Base-by-base conservation (phyloP, 176 grass and related monocot species). In the Triticum dicoccoides region DNA sequence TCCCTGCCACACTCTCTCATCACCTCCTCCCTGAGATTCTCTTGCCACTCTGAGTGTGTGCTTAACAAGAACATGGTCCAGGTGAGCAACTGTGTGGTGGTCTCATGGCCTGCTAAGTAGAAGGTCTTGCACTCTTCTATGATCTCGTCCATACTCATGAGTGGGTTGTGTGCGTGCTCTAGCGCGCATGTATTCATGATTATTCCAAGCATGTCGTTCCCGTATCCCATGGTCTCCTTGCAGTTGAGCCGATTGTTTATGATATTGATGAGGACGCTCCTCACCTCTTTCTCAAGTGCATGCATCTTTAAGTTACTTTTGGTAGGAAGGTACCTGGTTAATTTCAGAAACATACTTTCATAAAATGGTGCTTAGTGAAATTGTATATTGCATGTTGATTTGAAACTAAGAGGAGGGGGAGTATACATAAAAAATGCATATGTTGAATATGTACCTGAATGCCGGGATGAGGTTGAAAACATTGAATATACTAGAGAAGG, bases 61-160 rank as follows among this genome's bases (percentile, higher is more conserved):
- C 87, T 84, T 9, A 92, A 21, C 0, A 92, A 41, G 51, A 89
- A 87, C 2, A 51, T 23, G 3, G 80, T 41, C 87, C 90, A 92
- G 6, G 84, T 84, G 13, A 92, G 80, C 0, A 75, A 42, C 13
- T 84, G 75, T 0, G 84, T 78, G 4, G 88, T 88, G 38, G 88
- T 88, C 37, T 90, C 91, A 5, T 93, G 73, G 1, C 91, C 88
- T 0, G 85, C 88, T 9, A 92, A 82, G 91, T 85, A 90, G 91
- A 93, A 93, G 2, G 85, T 93, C 81, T 93, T 93, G 91, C 88
- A 90, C 71, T 90, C 88, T 2, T 87, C 88, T 9, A 92, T 72
- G 69, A 92, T 90, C 77, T 92, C 85, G 0, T 92, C 88, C 88
- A 90, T 85, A 78, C 23, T 92, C 21, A 87, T 21, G 0, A 1